phyloP scores from a whole-genome alignment of 1,284 basidiomycete genomes.

The Heterobasidion irregulare region DNA sequence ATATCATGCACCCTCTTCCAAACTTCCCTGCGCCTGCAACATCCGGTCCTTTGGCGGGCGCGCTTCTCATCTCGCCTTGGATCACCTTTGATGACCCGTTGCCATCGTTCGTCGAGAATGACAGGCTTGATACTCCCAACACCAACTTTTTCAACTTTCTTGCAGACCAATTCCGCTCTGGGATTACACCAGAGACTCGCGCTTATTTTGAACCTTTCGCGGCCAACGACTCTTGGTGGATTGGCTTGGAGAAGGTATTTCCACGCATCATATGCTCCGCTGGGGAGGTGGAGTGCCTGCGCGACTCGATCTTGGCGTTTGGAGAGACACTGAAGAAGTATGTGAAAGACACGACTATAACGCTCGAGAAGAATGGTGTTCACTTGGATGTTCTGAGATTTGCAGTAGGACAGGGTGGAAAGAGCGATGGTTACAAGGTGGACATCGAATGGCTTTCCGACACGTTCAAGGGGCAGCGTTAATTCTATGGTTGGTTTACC shows the following conservation, averaged over 20 bases:
- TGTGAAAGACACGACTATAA: constrained; percentile 18
- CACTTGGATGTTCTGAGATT: constrained; percentile 23
- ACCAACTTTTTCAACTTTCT: not conserved
- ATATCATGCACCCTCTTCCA: constrained; percentile 22
- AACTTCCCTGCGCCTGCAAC: constrained; percentile 10
- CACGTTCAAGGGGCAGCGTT: not conserved
- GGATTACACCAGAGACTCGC: not conserved
- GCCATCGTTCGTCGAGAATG: constrained; percentile 1
- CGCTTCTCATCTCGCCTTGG: constrained; percentile 26
- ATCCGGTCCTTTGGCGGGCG: constrained; percentile 16
- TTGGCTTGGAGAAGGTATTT: constrained; percentile 12
- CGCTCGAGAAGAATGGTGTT: constrained; percentile 24
- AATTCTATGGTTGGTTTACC: not conserved
- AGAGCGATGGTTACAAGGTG: not conserved
- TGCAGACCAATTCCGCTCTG: not conserved
- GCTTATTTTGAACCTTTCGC: not conserved
- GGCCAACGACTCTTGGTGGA: not conserved
- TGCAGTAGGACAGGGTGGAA: not conserved
- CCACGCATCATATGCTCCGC: constrained; percentile 25
- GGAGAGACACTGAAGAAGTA: constrained; percentile 17
- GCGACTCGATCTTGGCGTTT: constrained; percentile 27
- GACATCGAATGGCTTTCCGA: not conserved
- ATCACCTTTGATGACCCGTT: constrained; percentile 12
- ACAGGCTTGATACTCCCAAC: not conserved
- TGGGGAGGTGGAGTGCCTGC: constrained; percentile 27